phyloP scores from a whole-genome alignment of 495 filamentous ascomycete genomes.

The Penicillium taxi region DNA sequence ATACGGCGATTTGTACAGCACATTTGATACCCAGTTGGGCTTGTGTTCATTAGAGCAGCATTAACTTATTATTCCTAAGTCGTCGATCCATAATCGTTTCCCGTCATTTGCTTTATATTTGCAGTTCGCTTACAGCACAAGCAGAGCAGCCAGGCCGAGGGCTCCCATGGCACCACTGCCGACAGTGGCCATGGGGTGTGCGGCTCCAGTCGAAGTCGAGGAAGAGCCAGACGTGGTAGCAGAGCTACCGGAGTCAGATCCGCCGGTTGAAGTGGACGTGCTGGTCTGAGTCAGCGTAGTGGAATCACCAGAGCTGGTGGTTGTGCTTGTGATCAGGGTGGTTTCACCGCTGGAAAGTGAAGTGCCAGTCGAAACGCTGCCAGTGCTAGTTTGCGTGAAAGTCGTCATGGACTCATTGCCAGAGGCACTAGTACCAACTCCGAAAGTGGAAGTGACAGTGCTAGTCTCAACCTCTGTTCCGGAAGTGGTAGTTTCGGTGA shows the following conservation, averaged over 20 bases:
- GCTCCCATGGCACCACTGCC: slow-evolving; percentile 31
- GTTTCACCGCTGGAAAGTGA: slow-evolving; percentile 1
- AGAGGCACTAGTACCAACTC: not conserved
- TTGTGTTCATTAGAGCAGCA: slow-evolving; percentile 21
- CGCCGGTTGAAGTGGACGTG: slow-evolving; percentile 9
- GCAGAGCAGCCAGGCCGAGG: slow-evolving; percentile 33
- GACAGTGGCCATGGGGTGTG: slow-evolving; percentile 27
- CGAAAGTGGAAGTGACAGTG: not conserved
- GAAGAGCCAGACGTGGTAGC: slow-evolving; percentile 6
- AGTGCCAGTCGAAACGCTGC: slow-evolving; percentile 1
- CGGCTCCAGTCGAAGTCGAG: slow-evolving; percentile 21
- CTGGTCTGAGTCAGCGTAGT: no score
- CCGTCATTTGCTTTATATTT: not conserved
- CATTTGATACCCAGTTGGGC: slow-evolving; percentile 7
- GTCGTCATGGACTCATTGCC: not conserved
- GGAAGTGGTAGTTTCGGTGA: slow-evolving; percentile 2
- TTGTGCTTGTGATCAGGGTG: slow-evolving; percentile 5
- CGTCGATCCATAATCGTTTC: not conserved
- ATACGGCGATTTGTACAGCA: no score
- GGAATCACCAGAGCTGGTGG: slow-evolving; percentile 11
- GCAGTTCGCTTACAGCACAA: slow-evolving; percentile 28
- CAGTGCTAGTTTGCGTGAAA: not conserved
- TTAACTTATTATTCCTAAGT: slow-evolving; percentile 8
- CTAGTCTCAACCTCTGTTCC: not conserved
- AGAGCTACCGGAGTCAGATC: slow-evolving; percentile 6